Conservation (phyloP, 345 rosid species). For the Euphorbia pulcherrima region DNA sequence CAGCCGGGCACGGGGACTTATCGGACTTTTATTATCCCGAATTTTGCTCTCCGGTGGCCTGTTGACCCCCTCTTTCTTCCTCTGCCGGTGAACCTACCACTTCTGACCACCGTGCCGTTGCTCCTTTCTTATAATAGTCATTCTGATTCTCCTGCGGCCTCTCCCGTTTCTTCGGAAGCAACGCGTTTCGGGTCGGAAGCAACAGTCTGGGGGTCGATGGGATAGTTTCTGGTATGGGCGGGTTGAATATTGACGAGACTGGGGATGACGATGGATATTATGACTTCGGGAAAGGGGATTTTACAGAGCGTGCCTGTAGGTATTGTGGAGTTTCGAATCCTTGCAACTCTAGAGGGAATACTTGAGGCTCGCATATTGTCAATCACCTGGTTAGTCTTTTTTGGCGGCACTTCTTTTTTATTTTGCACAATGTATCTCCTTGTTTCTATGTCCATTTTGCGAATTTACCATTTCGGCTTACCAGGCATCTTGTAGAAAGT, state of each 20-base stretch:
- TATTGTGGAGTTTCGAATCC: constrained; percentile 98
- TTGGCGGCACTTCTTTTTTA: not conserved
- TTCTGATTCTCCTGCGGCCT: constrained; percentile 35
- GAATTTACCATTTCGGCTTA: not conserved
- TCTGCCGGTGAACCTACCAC: constrained; percentile 15
- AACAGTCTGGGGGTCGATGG: constrained; percentile 55
- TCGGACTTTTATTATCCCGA: constrained; percentile 94
- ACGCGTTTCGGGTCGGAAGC: constrained; percentile 27
- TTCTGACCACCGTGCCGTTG: constrained; percentile 46
- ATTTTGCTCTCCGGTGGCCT: constrained; percentile 68
- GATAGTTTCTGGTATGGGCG: constrained; percentile 66
- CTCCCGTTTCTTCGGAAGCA: constrained; percentile 58
- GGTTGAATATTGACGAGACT: constrained; percentile 90
- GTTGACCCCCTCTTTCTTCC: constrained; percentile 74
- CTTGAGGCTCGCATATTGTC: constrained; percentile 98
- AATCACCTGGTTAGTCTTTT: constrained; percentile 75
- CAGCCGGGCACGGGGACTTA: constrained; percentile 82
- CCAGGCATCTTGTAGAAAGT: not conserved
- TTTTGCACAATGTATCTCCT: not conserved
- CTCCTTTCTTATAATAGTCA: constrained; percentile 30
- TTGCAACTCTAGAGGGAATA: constrained; percentile 97
- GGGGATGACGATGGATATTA: constrained; percentile 74
- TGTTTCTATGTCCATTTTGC: not conserved
- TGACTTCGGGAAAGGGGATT: constrained; percentile 73
- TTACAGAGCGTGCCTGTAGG: constrained; percentile 88